Base-by-base conservation (phyloP, 192 early-diverging fungal genomes). In the Globomyces pollinis-pini region DNA sequence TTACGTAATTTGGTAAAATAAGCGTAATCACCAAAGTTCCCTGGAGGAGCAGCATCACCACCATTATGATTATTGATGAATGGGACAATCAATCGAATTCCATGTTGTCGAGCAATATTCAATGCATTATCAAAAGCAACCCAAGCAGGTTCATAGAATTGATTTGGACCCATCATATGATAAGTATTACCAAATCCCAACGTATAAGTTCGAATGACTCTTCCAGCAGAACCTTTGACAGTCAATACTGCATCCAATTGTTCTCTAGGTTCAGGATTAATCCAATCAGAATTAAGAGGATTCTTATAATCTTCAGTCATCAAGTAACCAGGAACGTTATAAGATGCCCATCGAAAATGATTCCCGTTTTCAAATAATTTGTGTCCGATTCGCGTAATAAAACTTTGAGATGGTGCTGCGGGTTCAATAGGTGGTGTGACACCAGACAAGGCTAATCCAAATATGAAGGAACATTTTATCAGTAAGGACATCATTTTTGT, bases 311-410 rank as follows among this genome's bases (percentile, higher is more conserved):
- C 62, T 58, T 73, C 71, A 39, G 64, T 59, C 15, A 71, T 38
- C 36, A 74, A 69, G 12, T 74, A 63, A 51, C 58, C 63, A 16
- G 76, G 76, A 12, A 66, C 44, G 55, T 78, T 78, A 59, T 68
- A 61, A 32, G 60, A 58, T 29, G 60, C 38, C 26, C 71, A 77
- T 33, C 63, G 52, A 63, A 57, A 66, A 12, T 42, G 61, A 7
- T 54, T 23, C 12, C 21, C 21, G 28, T 53, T 56, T 38, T 66
- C 69, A 38, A 63, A 59, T 1, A 71, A 60, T 4, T 8, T 39
- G 24, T 1, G 23, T 39, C 55, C 63, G n/a, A 28, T 23, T 21
- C 62, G 30, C 24, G 68, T 65, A 56, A 70, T 61, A 33, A 70
- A 70, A 38, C 49, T 24, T 15, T 50, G n/a, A 50, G 55, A 42